Evolutionary conservation across 2,329 filamentous ascomycete species (phyloP).

Genomic region (Fusarium liriodendri): DNA sequence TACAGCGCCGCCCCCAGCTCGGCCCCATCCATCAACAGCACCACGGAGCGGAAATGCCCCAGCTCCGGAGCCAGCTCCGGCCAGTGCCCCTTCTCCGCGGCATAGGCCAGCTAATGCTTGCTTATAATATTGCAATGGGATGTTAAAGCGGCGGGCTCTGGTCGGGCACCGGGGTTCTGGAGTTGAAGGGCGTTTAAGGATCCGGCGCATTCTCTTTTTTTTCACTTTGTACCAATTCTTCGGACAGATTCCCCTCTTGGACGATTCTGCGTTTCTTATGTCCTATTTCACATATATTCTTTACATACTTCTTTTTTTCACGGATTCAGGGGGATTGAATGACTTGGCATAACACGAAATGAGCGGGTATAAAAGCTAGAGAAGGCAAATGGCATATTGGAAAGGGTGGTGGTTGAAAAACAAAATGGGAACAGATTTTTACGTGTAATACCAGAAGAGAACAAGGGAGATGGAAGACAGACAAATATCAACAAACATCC

Average conservation of each 20-base stretch:
- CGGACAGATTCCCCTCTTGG: conserved; percentile 11
- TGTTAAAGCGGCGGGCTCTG: conserved; percentile 8
- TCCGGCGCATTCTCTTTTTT: conserved; percentile 10
- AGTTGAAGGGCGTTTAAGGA: conserved; percentile 30
- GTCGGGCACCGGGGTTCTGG: conserved; percentile 4
- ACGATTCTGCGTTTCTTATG: conserved; percentile 3
- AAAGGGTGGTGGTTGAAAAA: conserved; percentile 4
- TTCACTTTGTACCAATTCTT: conserved; percentile 4
- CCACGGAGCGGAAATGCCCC: conserved; percentile 27
- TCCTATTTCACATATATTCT: conserved; percentile 8
- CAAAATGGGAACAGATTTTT: conserved; percentile 23
- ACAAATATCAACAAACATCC: conserved; percentile 8
- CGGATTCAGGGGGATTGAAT: conserved; percentile 5
- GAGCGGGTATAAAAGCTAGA: conserved; percentile 27
- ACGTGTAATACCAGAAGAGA: conserved; percentile 14
- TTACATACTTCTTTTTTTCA: not conserved
- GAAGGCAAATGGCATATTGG: conserved; percentile 2
- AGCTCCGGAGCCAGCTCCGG: conserved; percentile 30
- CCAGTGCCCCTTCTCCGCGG: conserved; percentile 30
- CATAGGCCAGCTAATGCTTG: not conserved
- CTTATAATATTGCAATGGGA: not conserved
- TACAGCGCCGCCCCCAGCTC: conserved; percentile 24
- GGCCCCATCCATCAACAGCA: conserved; percentile 21
- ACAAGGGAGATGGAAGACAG: conserved; percentile 7
- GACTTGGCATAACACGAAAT: conserved; percentile 25